Evolutionary conservation across 768 basidiomycete genomes (phyloP).

Genomic region (Aureoboletus auriporus): DNA sequence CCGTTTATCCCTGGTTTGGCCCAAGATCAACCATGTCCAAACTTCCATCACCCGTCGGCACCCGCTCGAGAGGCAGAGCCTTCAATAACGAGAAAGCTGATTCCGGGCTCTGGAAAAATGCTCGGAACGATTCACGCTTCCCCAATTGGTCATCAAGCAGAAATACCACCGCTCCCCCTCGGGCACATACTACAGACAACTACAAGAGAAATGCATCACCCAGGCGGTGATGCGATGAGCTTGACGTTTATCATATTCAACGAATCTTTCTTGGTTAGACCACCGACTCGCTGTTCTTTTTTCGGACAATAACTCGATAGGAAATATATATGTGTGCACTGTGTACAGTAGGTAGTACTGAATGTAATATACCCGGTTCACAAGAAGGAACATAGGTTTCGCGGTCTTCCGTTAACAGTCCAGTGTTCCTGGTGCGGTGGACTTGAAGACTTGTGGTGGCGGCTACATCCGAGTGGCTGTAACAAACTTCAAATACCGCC

Average conservation of each 20-base stretch:
- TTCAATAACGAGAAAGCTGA: slow-evolving; percentile 25
- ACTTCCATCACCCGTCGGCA: slow-evolving; percentile 40
- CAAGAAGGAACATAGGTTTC: too few relatives aligned
- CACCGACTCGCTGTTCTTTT: background rate
- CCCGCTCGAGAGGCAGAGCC: slow-evolving; percentile 34
- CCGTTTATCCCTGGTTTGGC: slow-evolving; percentile 70
- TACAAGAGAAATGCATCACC: slow-evolving; percentile 40
- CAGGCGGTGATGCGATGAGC: slow-evolving; percentile 37
- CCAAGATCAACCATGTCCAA: slow-evolving; percentile 34
- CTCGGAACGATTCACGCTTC: slow-evolving; percentile 17
- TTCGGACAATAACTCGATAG: slow-evolving; percentile 7
- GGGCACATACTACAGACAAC: slow-evolving; percentile 32
- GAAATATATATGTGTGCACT: slow-evolving; percentile 9
- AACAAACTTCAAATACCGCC: too few relatives aligned
- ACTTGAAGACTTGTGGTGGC: too few relatives aligned
- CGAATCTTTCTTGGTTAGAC: slow-evolving; percentile 10
- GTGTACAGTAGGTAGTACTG: slow-evolving; percentile 3
- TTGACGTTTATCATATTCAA: slow-evolving; percentile 2
- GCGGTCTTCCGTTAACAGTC: too few relatives aligned
- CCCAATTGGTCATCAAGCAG: slow-evolving; percentile 17
- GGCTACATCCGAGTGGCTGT: too few relatives aligned
- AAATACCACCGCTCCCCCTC: slow-evolving; percentile 18
- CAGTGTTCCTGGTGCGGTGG: too few relatives aligned
- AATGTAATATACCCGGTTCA: slow-evolving; percentile 9
- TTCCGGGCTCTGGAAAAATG: slow-evolving; percentile 18